Base-by-base conservation (phyloP, 2,329 filamentous ascomycete species). In the Fusarium albosuccineum region DNA sequence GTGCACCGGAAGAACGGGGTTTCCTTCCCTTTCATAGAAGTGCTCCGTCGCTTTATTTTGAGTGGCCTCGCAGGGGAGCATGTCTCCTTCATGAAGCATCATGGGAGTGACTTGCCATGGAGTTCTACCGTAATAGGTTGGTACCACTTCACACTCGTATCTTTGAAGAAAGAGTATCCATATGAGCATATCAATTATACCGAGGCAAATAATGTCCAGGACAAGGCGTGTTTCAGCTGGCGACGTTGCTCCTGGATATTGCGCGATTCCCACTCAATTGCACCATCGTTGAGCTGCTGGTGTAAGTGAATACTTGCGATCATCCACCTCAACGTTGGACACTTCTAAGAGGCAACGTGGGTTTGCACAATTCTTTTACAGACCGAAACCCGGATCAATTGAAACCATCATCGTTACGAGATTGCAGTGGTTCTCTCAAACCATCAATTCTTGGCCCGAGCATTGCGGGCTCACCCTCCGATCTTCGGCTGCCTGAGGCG, bases 401-500 rank as follows among this genome's bases (percentile, higher is more conserved):
- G 49, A 33, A 9, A 16, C 11, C 27, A 3, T 5, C 7, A 22
- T 4, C 16, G 17, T 22, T 8, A 22, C 9, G 9, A 22, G 9
- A 41, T 22, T 2, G 16, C 17, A 6, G n/a, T 16, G 6, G 39
- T 17, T 7, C 39, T 37, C 39, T 41, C 11, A 5, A 41, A 41
- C n/a, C 9, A 17, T 16, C 13, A 22, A 41, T 33, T 33, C 29
- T 6, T 33, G 33, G 11, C n/a, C 33, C 36, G 16, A 58, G 51
- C 57, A 45, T 49, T n/a, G 58, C 57, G 62, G 56, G 48, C 58
- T 55, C 33, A 30, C 34, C 40, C 52, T 71, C 68, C 68, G 67
- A 72, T 71, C 54, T 46, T 69, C 59, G 67, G 71, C 70, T 73
- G 71, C 71, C 71, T 73, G 58, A 73, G 71, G 71, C 71, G 60